Evolutionary conservation across 495 filamentous ascomycete species (phyloP).

Genomic region (Cercophora samala): DNA sequence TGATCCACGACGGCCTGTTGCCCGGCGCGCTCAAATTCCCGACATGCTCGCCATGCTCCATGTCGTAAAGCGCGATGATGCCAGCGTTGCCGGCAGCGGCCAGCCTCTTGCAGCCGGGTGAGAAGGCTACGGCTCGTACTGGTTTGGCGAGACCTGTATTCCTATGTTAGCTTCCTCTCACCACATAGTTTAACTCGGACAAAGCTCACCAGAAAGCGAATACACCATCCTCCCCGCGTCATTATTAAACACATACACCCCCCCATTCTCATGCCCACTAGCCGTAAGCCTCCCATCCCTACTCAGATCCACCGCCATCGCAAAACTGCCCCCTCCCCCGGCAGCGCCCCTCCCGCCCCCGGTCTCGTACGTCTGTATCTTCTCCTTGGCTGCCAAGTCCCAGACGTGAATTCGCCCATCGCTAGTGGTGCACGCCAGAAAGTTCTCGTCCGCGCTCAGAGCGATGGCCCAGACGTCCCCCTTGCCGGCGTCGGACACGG

Average conservation of each 20-base stretch:
- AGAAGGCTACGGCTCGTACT: slow-evolving; percentile 80
- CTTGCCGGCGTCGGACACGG: slow-evolving; percentile 42
- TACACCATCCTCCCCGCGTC: slow-evolving; percentile 80
- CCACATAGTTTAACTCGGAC: neutral
- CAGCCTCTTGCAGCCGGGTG: slow-evolving; percentile 74
- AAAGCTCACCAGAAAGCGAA: slow-evolving; percentile 69
- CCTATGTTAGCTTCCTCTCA: neutral
- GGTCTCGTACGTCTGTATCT: slow-evolving; percentile 81
- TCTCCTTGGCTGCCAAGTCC: slow-evolving; percentile 53
- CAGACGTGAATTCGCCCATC: slow-evolving; percentile 87
- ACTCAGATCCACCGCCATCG: slow-evolving; percentile 76
- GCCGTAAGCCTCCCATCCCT: slow-evolving; percentile 80
- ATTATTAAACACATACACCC: slow-evolving; percentile 93
- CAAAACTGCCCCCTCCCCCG: slow-evolving; percentile 62
- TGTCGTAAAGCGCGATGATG: slow-evolving; percentile 88
- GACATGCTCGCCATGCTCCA: slow-evolving; percentile 86
- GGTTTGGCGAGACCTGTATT: slow-evolving; percentile 76
- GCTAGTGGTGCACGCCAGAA: slow-evolving; percentile 75
- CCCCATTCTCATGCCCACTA: slow-evolving; percentile 87
- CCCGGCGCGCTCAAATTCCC: slow-evolving; percentile 65
- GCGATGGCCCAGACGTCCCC: slow-evolving; percentile 83
- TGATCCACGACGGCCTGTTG: slow-evolving; percentile 73
- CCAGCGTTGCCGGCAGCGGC: slow-evolving; percentile 91
- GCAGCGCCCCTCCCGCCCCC: slow-evolving; percentile 54
- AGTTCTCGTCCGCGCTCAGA: slow-evolving; percentile 75